Percentiles rank a stretch among this genome's conserved stretches.
These are phyloP conservation scores for Suillus paluster DNA, from an alignment of 768 basidiomycete genomes.

Conservation along the genomic window DNA sequence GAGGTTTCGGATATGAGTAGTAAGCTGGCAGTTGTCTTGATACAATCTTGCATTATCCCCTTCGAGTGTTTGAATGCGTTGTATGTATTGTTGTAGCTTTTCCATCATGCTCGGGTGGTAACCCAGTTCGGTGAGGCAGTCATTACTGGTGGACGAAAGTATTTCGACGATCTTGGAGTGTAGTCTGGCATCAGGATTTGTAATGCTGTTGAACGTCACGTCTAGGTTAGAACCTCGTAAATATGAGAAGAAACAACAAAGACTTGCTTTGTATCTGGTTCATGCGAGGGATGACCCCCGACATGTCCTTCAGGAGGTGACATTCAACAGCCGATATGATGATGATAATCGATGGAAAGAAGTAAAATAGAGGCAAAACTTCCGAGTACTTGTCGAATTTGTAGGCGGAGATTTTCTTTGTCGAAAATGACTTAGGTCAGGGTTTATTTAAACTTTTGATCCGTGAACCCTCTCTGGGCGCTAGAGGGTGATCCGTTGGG, in stretches of 20 bases:
- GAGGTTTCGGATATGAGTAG: constrained; percentile 32
- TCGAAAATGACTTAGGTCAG: not conserved
- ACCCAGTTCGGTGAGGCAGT: constrained; percentile 51
- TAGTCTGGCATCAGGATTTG: constrained; percentile 20
- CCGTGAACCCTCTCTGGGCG: not conserved
- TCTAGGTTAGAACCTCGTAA: not conserved
- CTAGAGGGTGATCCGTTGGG: not conserved
- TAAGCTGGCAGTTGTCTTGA: constrained; percentile 42
- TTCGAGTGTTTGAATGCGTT: constrained; percentile 37
- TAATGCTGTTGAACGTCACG: not conserved
- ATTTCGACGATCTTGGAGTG: constrained; percentile 45
- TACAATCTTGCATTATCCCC: constrained; percentile 38
- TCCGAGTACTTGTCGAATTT: not conserved
- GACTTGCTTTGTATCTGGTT: not conserved
- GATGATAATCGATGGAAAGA: not conserved
- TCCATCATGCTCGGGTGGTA: constrained; percentile 47
- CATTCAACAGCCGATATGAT: not conserved
- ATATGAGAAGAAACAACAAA: not conserved
- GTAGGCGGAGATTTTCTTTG: not conserved
- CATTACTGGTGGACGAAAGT: constrained; percentile 48
- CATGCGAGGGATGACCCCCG: not conserved
- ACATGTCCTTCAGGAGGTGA: not conserved
- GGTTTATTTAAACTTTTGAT: not conserved
- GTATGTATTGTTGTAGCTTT: constrained; percentile 23
- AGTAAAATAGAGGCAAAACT: not conserved